Evolutionary conservation across 2,329 filamentous ascomycete species (phyloP).

Genomic region (Plenodomus lindquistii): DNA sequence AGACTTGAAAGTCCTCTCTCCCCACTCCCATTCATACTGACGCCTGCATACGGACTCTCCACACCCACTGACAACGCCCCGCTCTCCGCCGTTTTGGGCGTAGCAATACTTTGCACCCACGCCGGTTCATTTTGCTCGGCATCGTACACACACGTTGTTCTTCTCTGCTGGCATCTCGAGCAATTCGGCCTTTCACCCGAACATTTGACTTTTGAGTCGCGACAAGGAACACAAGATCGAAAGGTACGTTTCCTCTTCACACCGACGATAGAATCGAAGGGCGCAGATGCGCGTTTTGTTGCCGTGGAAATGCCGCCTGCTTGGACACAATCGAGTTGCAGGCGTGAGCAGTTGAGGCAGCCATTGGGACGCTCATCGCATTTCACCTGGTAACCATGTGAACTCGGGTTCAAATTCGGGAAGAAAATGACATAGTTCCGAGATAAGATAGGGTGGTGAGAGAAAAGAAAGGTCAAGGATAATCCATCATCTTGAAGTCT

Average conservation of each 20-base stretch:
- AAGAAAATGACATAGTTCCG: too few relatives aligned
- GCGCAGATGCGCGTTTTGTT: constrained; percentile 16
- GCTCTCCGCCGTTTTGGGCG: constrained; percentile 14
- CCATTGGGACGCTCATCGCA: constrained; percentile 38
- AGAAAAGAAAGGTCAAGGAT: neutral
- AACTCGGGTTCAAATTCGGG: too few relatives aligned
- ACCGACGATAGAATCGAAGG: constrained; percentile 25
- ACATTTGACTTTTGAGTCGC: constrained; percentile 39
- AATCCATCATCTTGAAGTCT: neutral
- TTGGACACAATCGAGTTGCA: constrained; percentile 35
- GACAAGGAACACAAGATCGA: constrained; percentile 34
- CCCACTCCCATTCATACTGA: neutral
- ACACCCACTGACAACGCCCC: neutral
- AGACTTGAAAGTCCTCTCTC: neutral
- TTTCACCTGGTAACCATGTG: constrained; percentile 39
- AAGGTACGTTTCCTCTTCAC: constrained; percentile 40
- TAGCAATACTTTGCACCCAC: constrained; percentile 35
- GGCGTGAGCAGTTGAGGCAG: constrained; percentile 36
- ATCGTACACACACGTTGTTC: constrained; percentile 32
- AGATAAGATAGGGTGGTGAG: too few relatives aligned
- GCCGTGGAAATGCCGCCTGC: constrained; percentile 19
- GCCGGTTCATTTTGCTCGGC: constrained; percentile 35
- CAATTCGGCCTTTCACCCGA: constrained; percentile 37
- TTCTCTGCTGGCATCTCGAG: constrained; percentile 31
- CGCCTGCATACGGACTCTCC: neutral